Conservation (phyloP, 768 basidiomycete species). For the Kwoniella heveanensis region DNA sequence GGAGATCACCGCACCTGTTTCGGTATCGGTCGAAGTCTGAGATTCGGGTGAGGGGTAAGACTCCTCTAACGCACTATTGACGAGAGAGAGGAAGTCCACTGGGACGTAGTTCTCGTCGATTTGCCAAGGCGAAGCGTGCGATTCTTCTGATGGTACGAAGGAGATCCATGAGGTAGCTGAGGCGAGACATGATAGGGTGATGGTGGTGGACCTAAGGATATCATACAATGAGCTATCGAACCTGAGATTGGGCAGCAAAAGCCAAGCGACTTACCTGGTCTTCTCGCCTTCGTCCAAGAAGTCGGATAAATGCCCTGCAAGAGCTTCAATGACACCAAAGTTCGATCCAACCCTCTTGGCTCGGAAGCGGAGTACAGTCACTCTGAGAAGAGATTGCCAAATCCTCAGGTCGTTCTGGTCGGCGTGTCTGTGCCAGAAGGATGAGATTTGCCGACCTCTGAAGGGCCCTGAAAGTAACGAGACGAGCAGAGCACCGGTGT, state of each 20-base stretch:
- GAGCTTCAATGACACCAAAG: conserved; percentile 40
- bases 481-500: conserved; percentile 49
- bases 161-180: conserved; percentile 31
- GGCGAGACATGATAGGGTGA: conserved; percentile 42
- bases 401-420: conserved; percentile 29
- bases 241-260: neutral
- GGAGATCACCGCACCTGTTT: conserved; percentile 14
- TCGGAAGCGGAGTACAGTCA: conserved; percentile 37
- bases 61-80: conserved; percentile 31
- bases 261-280: conserved; percentile 20
- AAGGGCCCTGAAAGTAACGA: conserved; percentile 46
- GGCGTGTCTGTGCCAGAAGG: conserved; percentile 36
- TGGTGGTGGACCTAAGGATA: conserved; percentile 28
- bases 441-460: conserved; percentile 29
- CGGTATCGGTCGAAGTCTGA: neutral
- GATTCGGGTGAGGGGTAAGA: conserved; percentile 30
- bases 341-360: conserved; percentile 46
- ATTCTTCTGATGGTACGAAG: conserved; percentile 22
- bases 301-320: conserved; percentile 42
- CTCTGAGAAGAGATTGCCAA: conserved; percentile 39
- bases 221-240: neutral
- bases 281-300: conserved; percentile 29
- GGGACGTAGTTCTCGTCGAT: conserved; percentile 40
- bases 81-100: conserved; percentile 36
- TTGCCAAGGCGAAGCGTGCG: conserved; percentile 16